Conservation (phyloP, 2,329 filamentous ascomycete genomes). For the Hypoxylon sp. region DNA sequence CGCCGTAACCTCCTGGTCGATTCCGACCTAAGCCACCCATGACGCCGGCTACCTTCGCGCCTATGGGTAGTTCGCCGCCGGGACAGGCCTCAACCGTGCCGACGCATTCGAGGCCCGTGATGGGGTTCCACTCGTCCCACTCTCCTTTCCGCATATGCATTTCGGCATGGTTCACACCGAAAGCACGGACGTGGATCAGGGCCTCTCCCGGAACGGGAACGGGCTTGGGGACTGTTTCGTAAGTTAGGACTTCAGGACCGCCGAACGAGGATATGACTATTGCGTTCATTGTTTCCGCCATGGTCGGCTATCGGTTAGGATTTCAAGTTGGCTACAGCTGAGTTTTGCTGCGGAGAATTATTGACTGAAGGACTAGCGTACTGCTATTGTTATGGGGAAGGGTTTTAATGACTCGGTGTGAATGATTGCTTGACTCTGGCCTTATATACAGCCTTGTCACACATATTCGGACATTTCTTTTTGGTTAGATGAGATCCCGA, state of each 20-base stretch:
- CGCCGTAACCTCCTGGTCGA: slow-evolving; percentile 55
- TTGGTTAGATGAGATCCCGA: not conserved
- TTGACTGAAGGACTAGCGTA: not conserved
- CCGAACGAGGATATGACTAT: slow-evolving; percentile 53
- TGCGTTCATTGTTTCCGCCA: slow-evolving; percentile 50
- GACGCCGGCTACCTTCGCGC: slow-evolving; percentile 53
- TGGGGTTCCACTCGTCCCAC: slow-evolving; percentile 55
- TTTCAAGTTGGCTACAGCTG: not conserved
- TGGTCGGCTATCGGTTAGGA: not conserved
- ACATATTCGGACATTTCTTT: not conserved
- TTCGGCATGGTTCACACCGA: slow-evolving; percentile 60
- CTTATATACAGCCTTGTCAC: not conserved
- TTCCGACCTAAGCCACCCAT: slow-evolving; percentile 60
- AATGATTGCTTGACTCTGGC: not conserved
- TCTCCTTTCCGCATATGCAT: slow-evolving; percentile 61
- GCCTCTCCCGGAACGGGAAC: slow-evolving; percentile 47
- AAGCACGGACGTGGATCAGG: slow-evolving; percentile 55
- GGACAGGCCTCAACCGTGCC: slow-evolving; percentile 56
- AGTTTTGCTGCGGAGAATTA: not conserved
- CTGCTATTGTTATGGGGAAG: not conserved
- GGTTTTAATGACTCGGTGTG: not conserved
- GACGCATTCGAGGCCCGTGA: slow-evolving; percentile 58
- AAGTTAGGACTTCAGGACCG: slow-evolving; percentile 49
- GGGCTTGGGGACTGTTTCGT: slow-evolving; percentile 48
- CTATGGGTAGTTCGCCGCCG: slow-evolving; percentile 47